Evolutionary conservation across 139 green algal genomes (phyloP).

Genomic region (Chlorella ohadii): DNA sequence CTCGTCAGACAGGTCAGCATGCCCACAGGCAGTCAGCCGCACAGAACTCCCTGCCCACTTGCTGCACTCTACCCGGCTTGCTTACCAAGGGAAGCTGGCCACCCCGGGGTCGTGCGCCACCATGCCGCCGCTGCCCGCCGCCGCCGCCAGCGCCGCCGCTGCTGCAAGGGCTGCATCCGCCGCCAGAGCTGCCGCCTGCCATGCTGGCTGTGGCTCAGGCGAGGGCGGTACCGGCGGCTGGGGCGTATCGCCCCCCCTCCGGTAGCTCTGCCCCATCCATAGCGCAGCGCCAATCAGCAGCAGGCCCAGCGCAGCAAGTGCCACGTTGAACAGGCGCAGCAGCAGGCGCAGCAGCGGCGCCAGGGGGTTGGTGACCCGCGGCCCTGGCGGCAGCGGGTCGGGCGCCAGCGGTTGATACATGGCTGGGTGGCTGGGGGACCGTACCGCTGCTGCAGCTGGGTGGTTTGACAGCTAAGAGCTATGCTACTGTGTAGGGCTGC

Average conservation of each 20-base stretch:
- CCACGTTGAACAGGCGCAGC: constrained; percentile 25
- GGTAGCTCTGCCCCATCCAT: constrained; percentile 2
- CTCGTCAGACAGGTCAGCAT: too few relatives aligned
- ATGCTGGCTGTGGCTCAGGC: too few relatives aligned
- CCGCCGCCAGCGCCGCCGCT: too few relatives aligned
- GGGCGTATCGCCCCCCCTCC: not conserved
- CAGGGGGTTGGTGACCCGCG: not conserved
- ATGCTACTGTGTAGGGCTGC: not conserved
- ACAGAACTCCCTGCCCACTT: too few relatives aligned
- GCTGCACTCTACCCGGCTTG: too few relatives aligned
- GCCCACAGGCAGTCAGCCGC: too few relatives aligned
- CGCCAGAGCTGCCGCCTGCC: not conserved
- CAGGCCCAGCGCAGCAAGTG: not conserved
- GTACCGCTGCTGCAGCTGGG: too few relatives aligned
- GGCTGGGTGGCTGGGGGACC: not conserved
- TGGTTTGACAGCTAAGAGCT: too few relatives aligned
- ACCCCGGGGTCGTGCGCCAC: not conserved
- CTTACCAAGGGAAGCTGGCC: constrained; percentile 27
- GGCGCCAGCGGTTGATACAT: not conserved
- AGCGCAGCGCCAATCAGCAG: not conserved
- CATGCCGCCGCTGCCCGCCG: too few relatives aligned
- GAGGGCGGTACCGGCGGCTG: not conserved
- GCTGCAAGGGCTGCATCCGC: not conserved
- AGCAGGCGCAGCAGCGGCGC: constrained; percentile 25
- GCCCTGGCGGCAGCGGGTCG: constrained; percentile 17